Evolutionary conservation across 2,329 filamentous ascomycete species (phyloP).

Genomic region (Claviceps quebecensis): DNA sequence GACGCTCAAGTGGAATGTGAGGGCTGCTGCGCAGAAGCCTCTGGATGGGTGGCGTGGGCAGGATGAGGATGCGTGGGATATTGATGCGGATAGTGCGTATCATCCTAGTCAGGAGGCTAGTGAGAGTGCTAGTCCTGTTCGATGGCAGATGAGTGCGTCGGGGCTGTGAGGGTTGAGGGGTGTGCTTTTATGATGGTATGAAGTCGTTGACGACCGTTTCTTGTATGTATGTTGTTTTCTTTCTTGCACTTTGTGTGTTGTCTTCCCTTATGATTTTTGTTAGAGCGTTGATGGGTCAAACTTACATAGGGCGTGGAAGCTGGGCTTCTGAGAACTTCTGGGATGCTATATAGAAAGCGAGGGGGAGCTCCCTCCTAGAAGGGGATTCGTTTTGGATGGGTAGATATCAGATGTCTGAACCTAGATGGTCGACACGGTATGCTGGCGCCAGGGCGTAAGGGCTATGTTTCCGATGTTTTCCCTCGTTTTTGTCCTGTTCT

Average conservation of each 20-base stretch:
- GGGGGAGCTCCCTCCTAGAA: not conserved
- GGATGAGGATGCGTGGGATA: conserved; percentile 51
- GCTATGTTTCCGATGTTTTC: not conserved
- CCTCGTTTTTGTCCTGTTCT: not conserved
- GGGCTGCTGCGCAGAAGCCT: conserved; percentile 81
- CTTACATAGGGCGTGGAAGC: no score
- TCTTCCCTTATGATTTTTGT: no score
- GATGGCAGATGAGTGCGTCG: conserved; percentile 60
- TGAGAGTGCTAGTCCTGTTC: conserved; percentile 50
- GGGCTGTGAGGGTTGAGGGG: conserved; percentile 22
- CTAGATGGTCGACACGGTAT: no score
- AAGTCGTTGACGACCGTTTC: no score
- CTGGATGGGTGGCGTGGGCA: conserved; percentile 39
- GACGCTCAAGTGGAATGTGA: conserved; percentile 87
- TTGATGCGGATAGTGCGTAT: conserved; percentile 71
- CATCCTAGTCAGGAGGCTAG: conserved; percentile 62
- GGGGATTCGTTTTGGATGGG: not conserved
- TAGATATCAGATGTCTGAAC: not conserved
- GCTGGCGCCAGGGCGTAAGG: not conserved
- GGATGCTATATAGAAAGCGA: not conserved
- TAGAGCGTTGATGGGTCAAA: no score
- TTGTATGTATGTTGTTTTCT: no score
- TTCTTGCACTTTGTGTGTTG: no score
- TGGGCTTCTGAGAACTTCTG: no score
- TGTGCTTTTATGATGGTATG: no score